Evolutionary conservation across 2,329 filamentous ascomycete genomes (phyloP).

Genomic region (Magnaporthales sp.): DNA sequence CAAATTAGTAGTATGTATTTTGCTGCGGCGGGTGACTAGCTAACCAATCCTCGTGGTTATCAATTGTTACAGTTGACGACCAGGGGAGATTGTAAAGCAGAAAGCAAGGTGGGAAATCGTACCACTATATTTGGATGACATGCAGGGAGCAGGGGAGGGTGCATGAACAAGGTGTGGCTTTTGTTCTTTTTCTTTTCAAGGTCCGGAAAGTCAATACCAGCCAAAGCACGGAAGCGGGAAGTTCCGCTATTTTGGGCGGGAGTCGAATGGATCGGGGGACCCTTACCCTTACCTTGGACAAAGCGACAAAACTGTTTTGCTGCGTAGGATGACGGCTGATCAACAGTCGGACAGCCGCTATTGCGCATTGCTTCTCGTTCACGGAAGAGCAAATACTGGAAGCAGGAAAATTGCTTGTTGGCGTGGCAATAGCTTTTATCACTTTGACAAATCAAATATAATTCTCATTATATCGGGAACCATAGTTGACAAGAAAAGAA

Average conservation of each 20-base stretch:
- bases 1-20: background rate
- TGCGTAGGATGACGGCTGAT: background rate
- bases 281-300: background rate
- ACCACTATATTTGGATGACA: background rate
- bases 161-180: background rate
- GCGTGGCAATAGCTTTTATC: background rate
- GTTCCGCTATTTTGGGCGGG: background rate
- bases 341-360: background rate
- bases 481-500: background rate
- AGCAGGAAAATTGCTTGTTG: background rate
- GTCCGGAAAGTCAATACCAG: background rate
- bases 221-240: background rate
- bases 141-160: background rate
- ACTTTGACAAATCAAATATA: background rate
- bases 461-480: background rate
- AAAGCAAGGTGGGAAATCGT: background rate
- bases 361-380: background rate
- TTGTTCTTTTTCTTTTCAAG: background rate
- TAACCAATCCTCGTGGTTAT: background rate
- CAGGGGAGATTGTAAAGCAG: background rate
- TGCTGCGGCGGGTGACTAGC: background rate
- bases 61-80: background rate
- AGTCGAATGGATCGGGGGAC: background rate
- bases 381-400: too few relatives aligned
- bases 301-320: background rate